A percentile compares a stretch with the other conserved stretches of the same genome.
phyloP scores from a whole-genome alignment of 176 grass and related monocot genomes.

The Phyllostachys edulis region DNA sequence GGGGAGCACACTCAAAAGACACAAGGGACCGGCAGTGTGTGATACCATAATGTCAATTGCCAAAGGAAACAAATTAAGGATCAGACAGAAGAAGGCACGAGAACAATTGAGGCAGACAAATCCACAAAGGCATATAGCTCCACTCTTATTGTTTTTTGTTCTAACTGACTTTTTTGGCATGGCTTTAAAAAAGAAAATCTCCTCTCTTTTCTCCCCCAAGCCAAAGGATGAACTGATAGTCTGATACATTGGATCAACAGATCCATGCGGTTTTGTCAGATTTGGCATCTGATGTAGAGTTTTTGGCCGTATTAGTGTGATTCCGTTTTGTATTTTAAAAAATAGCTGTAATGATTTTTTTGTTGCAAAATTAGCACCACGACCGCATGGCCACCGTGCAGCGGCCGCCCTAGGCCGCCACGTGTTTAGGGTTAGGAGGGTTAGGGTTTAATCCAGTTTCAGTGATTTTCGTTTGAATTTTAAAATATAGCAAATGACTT shows the following conservation, averaged over 20 bases:
- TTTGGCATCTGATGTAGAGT: neutral
- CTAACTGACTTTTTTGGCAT: conserved; percentile 5
- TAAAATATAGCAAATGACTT: too few relatives aligned
- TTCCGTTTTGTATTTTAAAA: too few relatives aligned
- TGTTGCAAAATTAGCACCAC: too few relatives aligned
- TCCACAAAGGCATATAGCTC: conserved; percentile 9
- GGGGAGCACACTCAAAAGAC: conserved; percentile 36
- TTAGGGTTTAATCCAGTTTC: too few relatives aligned
- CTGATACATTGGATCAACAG: conserved; percentile 7
- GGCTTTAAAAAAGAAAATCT: neutral
- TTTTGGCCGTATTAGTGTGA: too few relatives aligned
- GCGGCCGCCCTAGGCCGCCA: too few relatives aligned
- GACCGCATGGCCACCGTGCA: too few relatives aligned
- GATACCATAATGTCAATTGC: conserved; percentile 39
- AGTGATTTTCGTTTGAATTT: too few relatives aligned
- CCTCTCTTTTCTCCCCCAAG: neutral
- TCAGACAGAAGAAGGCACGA: conserved; percentile 23
- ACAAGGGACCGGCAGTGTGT: conserved; percentile 42
- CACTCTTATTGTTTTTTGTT: conserved; percentile 16
- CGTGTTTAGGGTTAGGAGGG: too few relatives aligned
- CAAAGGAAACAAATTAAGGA: conserved; percentile 8
- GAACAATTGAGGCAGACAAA: conserved; percentile 32
- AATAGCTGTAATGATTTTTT: too few relatives aligned
- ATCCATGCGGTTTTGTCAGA: neutral
- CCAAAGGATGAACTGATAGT: neutral